Conservation (phyloP, 306 rosid species). For the Arachis hypogaea region DNA sequence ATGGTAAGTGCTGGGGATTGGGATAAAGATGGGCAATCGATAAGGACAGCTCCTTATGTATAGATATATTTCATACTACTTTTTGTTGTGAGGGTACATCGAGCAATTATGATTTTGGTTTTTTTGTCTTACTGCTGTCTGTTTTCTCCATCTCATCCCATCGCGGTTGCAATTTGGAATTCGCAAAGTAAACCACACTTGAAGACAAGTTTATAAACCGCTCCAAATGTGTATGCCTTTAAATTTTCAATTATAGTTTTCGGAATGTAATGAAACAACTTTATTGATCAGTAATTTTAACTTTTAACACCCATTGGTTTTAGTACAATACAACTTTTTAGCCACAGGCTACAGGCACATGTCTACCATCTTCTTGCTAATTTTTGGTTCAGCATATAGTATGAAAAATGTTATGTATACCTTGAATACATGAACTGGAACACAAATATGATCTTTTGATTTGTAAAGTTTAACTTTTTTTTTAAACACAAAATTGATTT, state of each 20-base stretch:
- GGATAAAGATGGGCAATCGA: conserved; percentile 20
- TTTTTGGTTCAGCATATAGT: background rate
- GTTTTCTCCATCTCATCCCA: background rate
- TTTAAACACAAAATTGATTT: no score
- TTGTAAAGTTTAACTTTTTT: no score
- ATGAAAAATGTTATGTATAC: background rate
- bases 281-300: background rate
- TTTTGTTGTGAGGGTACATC: conserved; percentile 6
- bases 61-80: background rate
- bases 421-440: background rate
- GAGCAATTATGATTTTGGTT: conserved; percentile 10
- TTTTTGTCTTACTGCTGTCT: conserved; percentile 27
- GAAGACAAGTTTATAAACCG: background rate
- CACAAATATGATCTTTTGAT: no score
- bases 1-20: background rate
- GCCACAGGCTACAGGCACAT: background rate
- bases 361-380: background rate
- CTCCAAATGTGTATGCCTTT: background rate
- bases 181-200: background rate
- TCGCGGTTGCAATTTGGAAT: background rate
- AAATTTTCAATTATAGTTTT: background rate
- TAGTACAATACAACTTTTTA: background rate
- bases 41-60: background rate
- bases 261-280: background rate
- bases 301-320: background rate